Conservation (phyloP, 257 asterid species). For the Scutellaria barbata region DNA sequence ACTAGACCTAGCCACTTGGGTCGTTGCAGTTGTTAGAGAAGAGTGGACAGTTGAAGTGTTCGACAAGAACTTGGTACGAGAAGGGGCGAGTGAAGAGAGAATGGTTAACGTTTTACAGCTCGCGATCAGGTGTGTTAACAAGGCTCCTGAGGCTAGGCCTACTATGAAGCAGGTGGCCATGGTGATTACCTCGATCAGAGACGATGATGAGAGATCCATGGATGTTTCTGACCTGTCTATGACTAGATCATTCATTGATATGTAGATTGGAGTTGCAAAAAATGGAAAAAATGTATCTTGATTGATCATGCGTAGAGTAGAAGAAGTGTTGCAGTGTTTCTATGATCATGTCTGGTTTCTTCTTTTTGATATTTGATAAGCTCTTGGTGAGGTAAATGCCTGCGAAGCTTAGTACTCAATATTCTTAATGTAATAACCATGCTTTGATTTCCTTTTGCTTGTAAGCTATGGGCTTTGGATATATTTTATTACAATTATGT, state of each 20-base stretch:
- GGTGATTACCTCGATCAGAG: conserved; percentile 50
- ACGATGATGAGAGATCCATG: conserved; percentile 70
- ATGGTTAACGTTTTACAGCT: conserved; percentile 67
- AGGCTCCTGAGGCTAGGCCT: conserved; percentile 53
- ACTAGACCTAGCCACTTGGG: conserved; percentile 72
- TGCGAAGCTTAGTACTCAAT: neutral
- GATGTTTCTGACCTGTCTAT: conserved; percentile 53
- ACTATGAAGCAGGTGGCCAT: conserved; percentile 56
- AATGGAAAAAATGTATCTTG: neutral
- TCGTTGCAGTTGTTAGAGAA: conserved; percentile 64
- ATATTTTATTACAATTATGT: neutral
- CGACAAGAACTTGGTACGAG: conserved; percentile 58
- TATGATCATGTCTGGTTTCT: neutral
- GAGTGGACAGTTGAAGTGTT: conserved; percentile 89
- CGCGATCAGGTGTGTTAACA: conserved; percentile 61
- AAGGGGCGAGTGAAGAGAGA: conserved; percentile 74
- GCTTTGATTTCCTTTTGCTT: neutral
- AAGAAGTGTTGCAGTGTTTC: neutral
- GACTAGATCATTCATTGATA: conserved; percentile 42
- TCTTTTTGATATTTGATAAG: neutral
- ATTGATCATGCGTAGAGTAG: neutral
- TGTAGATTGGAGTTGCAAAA: conserved; percentile 16
- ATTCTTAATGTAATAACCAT: conserved; percentile 20
- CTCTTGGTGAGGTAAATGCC: neutral
- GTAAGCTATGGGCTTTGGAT: conserved; percentile 9